Percentiles rank a stretch among this genome's conserved stretches.
Conservation (phyloP, 495 filamentous ascomycete species). For the Penicillium odoratum region DNA sequence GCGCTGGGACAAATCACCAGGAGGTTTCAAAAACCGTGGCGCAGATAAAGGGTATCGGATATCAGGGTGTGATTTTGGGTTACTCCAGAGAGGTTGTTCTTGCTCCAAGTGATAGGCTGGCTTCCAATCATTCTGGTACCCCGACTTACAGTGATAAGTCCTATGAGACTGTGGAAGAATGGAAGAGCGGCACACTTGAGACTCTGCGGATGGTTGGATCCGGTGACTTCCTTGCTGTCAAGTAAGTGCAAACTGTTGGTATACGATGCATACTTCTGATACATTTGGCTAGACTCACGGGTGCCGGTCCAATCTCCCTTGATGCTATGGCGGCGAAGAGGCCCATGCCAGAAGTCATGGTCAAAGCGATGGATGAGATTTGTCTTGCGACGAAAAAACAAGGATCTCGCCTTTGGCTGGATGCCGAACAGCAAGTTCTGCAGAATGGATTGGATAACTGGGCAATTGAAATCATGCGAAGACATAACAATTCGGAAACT, state of each 20-base stretch:
- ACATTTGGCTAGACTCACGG: slow-evolving; percentile 25
- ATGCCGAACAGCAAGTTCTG: slow-evolving; percentile 40
- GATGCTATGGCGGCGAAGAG: slow-evolving; percentile 28
- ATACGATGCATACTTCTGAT: neutral
- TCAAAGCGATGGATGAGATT: slow-evolving; percentile 36
- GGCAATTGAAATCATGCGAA: slow-evolving; percentile 42
- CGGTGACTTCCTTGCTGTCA: slow-evolving; percentile 78
- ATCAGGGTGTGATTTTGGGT: slow-evolving; percentile 75
- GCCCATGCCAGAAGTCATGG: slow-evolving; percentile 26
- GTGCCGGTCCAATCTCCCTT: slow-evolving; percentile 32
- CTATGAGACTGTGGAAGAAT: slow-evolving; percentile 58
- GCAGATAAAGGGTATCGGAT: slow-evolving; percentile 65
- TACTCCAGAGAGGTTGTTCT: slow-evolving; percentile 76
- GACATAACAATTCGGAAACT: slow-evolving; percentile 27
- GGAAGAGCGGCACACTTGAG: slow-evolving; percentile 68
- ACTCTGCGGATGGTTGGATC: slow-evolving; percentile 63
- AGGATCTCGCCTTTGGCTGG: slow-evolving; percentile 38
- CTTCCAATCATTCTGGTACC: slow-evolving; percentile 14
- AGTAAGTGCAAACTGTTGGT: slow-evolving; percentile 41
- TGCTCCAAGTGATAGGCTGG: slow-evolving; percentile 44
- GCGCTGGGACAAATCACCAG: slow-evolving; percentile 65
- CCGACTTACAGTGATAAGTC: slow-evolving; percentile 22
- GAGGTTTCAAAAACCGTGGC: slow-evolving; percentile 64
- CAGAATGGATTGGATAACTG: slow-evolving; percentile 37
- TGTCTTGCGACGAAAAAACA: slow-evolving; percentile 26